Percentiles rank a stretch among this genome's conserved stretches.
These are phyloP conservation scores for Talaromyces ruber DNA, from an alignment of 495 filamentous ascomycete species.

Conservation along the genomic window DNA sequence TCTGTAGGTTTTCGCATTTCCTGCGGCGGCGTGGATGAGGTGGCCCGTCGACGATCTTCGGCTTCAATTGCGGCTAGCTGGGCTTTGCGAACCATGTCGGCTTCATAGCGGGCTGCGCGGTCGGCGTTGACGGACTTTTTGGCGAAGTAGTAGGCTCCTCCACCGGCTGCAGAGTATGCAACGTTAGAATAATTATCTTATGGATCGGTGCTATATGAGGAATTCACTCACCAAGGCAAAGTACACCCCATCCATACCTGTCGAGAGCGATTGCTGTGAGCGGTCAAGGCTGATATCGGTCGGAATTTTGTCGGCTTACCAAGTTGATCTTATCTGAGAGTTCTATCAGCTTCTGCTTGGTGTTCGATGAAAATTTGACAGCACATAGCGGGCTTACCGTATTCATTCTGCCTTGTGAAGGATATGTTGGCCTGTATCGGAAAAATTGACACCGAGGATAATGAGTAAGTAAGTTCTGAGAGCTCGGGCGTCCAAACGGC, in stretches of 20 bases:
- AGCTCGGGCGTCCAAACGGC: background rate
- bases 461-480: background rate
- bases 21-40: slow-evolving; percentile 7
- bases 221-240: slow-evolving; percentile 58
- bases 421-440: background rate
- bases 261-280: slow-evolving; percentile 11
- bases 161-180: slow-evolving; percentile 53
- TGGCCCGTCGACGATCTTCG: slow-evolving; percentile 31
- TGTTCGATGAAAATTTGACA: background rate
- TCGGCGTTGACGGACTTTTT: slow-evolving; percentile 91
- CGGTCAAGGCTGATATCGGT: slow-evolving; percentile 11
- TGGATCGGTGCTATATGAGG: background rate
- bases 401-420: slow-evolving; percentile 26
- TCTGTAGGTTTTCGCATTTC: slow-evolving; percentile 1
- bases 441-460: background rate
- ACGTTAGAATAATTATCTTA: background rate
- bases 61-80: slow-evolving; percentile 51
- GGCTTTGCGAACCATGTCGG: slow-evolving; percentile 54
- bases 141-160: slow-evolving; percentile 91
- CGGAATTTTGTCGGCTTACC: slow-evolving; percentile 24
- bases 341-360: background rate
- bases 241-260: slow-evolving; percentile 80
- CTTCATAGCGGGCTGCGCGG: slow-evolving; percentile 61
- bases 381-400: slow-evolving; percentile 23
- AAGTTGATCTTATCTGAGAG: slow-evolving; percentile 43